Conservation (phyloP, 805 yeast species). For the Wickerhamiella parazyma region DNA sequence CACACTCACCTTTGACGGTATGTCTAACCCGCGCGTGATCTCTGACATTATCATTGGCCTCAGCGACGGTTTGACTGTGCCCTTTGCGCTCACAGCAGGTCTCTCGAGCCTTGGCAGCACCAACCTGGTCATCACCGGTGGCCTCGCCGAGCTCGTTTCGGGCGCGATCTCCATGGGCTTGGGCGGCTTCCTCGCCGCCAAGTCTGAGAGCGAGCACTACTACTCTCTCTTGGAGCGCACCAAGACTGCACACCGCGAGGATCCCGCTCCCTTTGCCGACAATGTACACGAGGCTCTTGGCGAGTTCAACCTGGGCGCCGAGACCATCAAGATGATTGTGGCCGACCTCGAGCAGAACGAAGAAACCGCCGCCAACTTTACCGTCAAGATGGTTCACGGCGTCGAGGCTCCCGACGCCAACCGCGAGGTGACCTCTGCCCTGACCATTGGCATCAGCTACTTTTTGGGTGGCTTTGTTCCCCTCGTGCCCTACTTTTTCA, state of each 20-base stretch:
- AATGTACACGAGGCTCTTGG: constrained; percentile 70
- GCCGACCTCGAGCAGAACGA: constrained; percentile 70
- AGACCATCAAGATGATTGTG: constrained; percentile 59
- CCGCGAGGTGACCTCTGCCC: constrained; percentile 74
- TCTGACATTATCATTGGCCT: constrained; percentile 87
- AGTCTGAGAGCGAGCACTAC: constrained; percentile 44
- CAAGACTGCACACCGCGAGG: constrained; percentile 15
- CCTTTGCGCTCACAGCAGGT: constrained; percentile 98
- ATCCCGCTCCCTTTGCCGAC: constrained; percentile 38
- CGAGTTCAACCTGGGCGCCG: constrained; percentile 55
- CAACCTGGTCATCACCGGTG: constrained; percentile 89
- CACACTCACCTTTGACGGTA: constrained; percentile 17
- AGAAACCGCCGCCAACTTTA: constrained; percentile 66
- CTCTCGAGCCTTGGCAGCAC: constrained; percentile 81
- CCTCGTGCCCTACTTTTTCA: constrained; percentile 79
- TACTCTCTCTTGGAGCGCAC: constrained; percentile 23
- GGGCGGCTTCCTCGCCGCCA: constrained; percentile 93
- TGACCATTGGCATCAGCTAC: constrained; percentile 81
- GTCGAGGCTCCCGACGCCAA: constrained; percentile 90
- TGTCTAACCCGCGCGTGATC: constrained; percentile 64
- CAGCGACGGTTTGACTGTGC: constrained; percentile 92
- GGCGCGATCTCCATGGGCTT: constrained; percentile 98
- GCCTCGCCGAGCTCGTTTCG: constrained; percentile 90
- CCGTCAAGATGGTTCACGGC: constrained; percentile 82
- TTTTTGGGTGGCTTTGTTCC: constrained; percentile 91